Percentiles rank a stretch among this genome's conserved stretches.
These are phyloP conservation scores for Aulographum hederae DNA, from an alignment of 2,329 filamentous ascomycete species.

Conservation along the genomic window DNA sequence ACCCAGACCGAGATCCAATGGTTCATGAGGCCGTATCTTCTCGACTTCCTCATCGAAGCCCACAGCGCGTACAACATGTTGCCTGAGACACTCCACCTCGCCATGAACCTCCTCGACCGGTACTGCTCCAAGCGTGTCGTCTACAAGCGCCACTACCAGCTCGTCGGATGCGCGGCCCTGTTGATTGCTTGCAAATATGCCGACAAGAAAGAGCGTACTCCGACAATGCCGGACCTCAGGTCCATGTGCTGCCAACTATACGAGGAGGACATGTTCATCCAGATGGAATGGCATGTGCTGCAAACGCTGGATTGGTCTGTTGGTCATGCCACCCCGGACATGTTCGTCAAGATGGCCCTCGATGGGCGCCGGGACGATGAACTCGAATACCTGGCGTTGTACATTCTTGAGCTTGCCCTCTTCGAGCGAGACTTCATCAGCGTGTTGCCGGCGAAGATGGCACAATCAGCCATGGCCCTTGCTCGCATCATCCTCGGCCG, in stretches of 20 bases:
- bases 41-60: slow-evolving; percentile 95
- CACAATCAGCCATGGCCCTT: slow-evolving; percentile 69
- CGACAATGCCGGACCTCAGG: slow-evolving; percentile 89
- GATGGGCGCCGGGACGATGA: slow-evolving; percentile 62
- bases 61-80: slow-evolving; percentile 88
- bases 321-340: slow-evolving; percentile 88
- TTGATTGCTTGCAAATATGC: slow-evolving; percentile 97
- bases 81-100: slow-evolving; percentile 87
- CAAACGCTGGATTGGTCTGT: slow-evolving; percentile 95
- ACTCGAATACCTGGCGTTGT: slow-evolving; percentile 85
- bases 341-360: slow-evolving; percentile 76
- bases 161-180: slow-evolving; percentile 88
- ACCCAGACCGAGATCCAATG: slow-evolving; percentile 99
- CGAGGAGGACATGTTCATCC: slow-evolving; percentile 98
- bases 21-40: slow-evolving; percentile 97
- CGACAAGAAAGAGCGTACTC: slow-evolving; percentile 97
- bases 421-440: slow-evolving; percentile 97
- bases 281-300: slow-evolving; percentile 99
- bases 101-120: slow-evolving; percentile 87
- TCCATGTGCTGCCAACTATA: slow-evolving; percentile 98
- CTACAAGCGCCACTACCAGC: slow-evolving; percentile 97
- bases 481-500: slow-evolving; percentile 72
- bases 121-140: slow-evolving; percentile 97
- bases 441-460: slow-evolving; percentile 77
- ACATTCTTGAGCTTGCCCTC: slow-evolving; percentile 85